Conservation (phyloP, 2,329 filamentous ascomycete species). For the Fusarium foetens region DNA sequence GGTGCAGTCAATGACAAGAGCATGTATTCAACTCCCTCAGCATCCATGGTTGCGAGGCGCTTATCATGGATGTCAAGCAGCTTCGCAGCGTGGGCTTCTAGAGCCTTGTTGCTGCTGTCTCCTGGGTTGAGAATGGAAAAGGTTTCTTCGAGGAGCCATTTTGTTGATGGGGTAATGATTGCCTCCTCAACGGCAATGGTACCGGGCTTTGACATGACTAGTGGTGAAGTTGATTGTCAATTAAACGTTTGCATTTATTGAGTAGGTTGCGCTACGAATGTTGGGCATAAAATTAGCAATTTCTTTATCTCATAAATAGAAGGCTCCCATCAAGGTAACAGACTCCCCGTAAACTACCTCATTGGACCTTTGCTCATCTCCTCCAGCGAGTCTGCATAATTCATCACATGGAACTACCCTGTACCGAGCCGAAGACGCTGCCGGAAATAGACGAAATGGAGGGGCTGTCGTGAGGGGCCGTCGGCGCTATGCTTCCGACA, state of each 20-base stretch:
- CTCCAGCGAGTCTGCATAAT: background rate
- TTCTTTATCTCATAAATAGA: background rate
- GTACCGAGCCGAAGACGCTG: background rate
- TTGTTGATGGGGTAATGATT: fast-evolving
- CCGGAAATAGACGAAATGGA: background rate
- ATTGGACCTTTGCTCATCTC: background rate
- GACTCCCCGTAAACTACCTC: fast-evolving
- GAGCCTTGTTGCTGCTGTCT: background rate
- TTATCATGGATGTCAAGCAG: slow-evolving; percentile 16
- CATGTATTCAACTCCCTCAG: slow-evolving; percentile 20
- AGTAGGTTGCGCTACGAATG: background rate
- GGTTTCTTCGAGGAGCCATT: background rate
- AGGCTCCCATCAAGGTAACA: background rate
- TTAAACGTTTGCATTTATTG: fast-evolving
- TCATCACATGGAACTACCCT: background rate
- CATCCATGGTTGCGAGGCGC: slow-evolving; percentile 10
- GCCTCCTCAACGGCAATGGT: background rate
- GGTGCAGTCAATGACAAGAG: slow-evolving; percentile 18
- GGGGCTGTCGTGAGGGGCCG: background rate
- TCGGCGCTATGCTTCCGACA: background rate
- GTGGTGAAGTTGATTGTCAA: fast-evolving
- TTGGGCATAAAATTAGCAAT: background rate
- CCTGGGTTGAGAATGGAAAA: background rate
- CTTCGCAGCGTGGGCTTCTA: background rate
- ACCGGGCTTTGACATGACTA: background rate